phyloP scores from a whole-genome alignment of 2,329 filamentous ascomycete genomes.

The Curvularia eragrostidis region DNA sequence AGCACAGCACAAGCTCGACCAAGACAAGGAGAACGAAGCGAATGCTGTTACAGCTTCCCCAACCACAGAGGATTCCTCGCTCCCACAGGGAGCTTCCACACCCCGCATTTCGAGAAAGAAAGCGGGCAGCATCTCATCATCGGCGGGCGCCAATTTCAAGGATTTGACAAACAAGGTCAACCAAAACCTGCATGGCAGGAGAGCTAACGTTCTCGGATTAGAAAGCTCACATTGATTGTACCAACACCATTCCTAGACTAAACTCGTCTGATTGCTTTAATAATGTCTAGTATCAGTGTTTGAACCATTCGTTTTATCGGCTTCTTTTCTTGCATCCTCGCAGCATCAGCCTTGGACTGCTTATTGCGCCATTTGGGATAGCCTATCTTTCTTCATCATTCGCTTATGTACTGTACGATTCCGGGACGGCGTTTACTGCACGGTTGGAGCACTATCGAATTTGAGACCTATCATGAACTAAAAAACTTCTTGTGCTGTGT shows the following conservation, averaged over 20 bases:
- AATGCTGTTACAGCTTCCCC: conserved; percentile 22
- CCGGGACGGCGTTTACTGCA: conserved; percentile 28
- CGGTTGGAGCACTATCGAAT: conserved; percentile 31
- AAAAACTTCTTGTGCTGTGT: neutral
- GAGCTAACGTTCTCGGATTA: conserved; percentile 55
- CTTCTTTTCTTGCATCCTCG: conserved; percentile 29
- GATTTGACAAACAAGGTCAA: conserved; percentile 55
- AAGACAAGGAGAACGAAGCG: conserved; percentile 51
- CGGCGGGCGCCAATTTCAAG: conserved; percentile 53
- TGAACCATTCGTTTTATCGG: conserved; percentile 35
- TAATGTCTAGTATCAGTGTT: conserved; percentile 45
- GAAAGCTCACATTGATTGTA: conserved; percentile 50
- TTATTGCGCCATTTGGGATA: conserved; percentile 17
- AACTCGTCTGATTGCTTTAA: conserved; percentile 27
- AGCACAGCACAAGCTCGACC: conserved; percentile 64
- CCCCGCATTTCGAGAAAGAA: conserved; percentile 54
- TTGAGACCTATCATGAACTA: conserved; percentile 26
- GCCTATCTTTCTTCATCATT: conserved; percentile 16
- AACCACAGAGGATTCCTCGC: conserved; percentile 34
- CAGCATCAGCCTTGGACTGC: conserved; percentile 10
- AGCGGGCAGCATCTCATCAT: conserved; percentile 46
- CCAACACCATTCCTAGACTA: conserved; percentile 20
- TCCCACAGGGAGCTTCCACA: conserved; percentile 40
- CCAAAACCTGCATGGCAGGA: conserved; percentile 55
- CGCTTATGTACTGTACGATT: conserved; percentile 36